phyloP scores from a whole-genome alignment of 371 early-diverging fungal genomes.

The Circinella umbellata region DNA sequence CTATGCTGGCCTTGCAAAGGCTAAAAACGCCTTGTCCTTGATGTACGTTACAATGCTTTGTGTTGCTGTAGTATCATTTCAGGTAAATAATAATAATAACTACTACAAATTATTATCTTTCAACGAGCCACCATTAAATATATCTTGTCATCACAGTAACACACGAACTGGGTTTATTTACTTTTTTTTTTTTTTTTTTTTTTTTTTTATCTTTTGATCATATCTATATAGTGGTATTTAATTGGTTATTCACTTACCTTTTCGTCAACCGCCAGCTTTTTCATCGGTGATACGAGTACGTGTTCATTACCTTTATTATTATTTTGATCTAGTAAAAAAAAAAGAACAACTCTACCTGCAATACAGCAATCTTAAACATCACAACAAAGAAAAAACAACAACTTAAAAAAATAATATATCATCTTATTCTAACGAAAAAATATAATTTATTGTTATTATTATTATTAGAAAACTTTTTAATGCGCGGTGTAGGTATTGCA shows the following conservation, averaged over 20 bases:
- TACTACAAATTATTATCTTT: too few species aligned
- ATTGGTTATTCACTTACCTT: slow-evolving; percentile 88
- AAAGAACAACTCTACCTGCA: too few species aligned
- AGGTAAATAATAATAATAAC: slow-evolving; percentile 36
- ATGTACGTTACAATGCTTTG: slow-evolving; percentile 82
- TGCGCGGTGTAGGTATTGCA: slow-evolving; percentile 45
- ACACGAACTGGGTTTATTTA: slow-evolving; percentile 60
- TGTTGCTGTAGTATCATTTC: slow-evolving; percentile 80
- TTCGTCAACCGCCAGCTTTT: slow-evolving; percentile 67
- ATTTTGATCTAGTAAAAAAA: not conserved
- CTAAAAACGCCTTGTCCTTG: slow-evolving; percentile 80
- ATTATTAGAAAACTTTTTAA: slow-evolving; percentile 39
- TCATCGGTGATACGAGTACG: slow-evolving; percentile 80
- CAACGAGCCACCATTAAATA: too few species aligned
- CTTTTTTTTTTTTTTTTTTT: slow-evolving; percentile 71
- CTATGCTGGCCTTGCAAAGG: slow-evolving; percentile 85
- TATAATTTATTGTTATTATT: not conserved
- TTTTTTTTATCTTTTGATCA: slow-evolving; percentile 77
- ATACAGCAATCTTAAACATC: too few species aligned
- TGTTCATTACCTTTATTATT: slow-evolving; percentile 17
- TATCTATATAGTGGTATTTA: slow-evolving; percentile 69
- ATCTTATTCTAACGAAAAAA: not conserved
- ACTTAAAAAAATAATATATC: too few species aligned
- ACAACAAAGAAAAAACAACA: too few species aligned
- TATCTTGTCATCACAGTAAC: too few species aligned